Percentiles rank a stretch among this genome's conserved stretches.
Evolutionary conservation across 331 rosid species (phyloP).

Genomic region (Pyracantha coccinea): DNA sequence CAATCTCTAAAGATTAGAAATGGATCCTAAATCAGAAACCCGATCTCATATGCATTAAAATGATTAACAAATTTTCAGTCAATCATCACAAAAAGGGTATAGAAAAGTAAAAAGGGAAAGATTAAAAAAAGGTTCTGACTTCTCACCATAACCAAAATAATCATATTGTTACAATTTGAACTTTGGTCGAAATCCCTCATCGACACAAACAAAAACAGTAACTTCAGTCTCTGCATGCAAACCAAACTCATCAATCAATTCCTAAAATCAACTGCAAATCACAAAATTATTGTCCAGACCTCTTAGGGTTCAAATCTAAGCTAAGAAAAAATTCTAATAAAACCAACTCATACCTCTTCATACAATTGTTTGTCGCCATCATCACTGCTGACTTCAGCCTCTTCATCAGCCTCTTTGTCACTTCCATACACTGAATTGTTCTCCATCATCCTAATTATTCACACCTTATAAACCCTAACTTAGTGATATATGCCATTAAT

Average conservation of each 20-base stretch:
- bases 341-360: slow-evolving; percentile 60
- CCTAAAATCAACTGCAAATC: no score
- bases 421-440: slow-evolving; percentile 83
- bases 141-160: slow-evolving; percentile 75
- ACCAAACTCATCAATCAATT: slow-evolving; percentile 1
- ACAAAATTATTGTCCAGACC: no score
- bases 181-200: slow-evolving; percentile 55
- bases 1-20: no score
- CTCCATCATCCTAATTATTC: slow-evolving; percentile 7
- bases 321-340: background rate
- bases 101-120: background rate
- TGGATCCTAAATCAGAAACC: no score
- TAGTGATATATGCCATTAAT: no score
- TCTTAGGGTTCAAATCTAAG: no score
- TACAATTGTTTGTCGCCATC: slow-evolving; percentile 32
- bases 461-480: no score
- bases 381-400: slow-evolving; percentile 64
- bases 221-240: slow-evolving; percentile 61
- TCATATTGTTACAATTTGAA: slow-evolving; percentile 62
- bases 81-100: background rate
- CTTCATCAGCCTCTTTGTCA: slow-evolving; percentile 87
- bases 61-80: background rate
- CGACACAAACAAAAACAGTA: slow-evolving; percentile 37
- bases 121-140: background rate
- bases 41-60: no score